These are phyloP conservation scores for Tolypocladium pustulatum DNA, from an alignment of 2,329 filamentous ascomycete genomes.

Conservation along the genomic window DNA sequence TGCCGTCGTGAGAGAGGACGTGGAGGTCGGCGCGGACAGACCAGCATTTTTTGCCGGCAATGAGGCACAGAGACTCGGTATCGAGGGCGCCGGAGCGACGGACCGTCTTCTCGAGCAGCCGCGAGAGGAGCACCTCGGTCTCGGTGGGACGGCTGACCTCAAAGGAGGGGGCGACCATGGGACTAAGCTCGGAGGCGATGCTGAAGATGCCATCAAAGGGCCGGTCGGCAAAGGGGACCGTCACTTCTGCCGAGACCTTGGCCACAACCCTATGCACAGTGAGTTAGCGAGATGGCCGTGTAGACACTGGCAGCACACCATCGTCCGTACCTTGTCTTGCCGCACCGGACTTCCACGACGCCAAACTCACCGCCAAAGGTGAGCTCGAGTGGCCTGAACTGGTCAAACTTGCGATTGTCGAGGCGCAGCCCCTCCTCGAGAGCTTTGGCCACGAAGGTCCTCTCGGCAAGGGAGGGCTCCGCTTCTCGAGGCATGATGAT, in stretches of 20 bases:
- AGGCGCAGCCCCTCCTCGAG: constrained; percentile 71
- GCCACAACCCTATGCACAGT: constrained; percentile 56
- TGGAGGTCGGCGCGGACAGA: constrained; percentile 85
- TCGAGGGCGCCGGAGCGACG: constrained; percentile 87
- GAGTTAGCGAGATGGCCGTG: not conserved
- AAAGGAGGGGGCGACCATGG: constrained; percentile 85
- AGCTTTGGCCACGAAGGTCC: constrained; percentile 73
- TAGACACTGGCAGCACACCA: constrained; percentile 1
- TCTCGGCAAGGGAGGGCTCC: constrained; percentile 82
- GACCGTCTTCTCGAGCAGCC: constrained; percentile 86
- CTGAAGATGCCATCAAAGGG: constrained; percentile 94
- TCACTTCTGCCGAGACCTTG: constrained; percentile 80
- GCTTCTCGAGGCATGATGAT: constrained; percentile 78
- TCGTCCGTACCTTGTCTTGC: constrained; percentile 67
- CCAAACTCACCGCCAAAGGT: constrained; percentile 87
- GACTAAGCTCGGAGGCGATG: constrained; percentile 81
- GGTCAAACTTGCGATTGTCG: constrained; percentile 72
- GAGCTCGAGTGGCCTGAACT: constrained; percentile 68
- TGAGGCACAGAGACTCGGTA: constrained; percentile 88
- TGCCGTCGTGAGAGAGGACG: constrained; percentile 83
- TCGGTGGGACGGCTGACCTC: constrained; percentile 78
- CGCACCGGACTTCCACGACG: constrained; percentile 74
- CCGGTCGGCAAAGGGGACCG: constrained; percentile 73
- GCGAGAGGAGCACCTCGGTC: constrained; percentile 74
- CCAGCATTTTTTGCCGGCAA: constrained; percentile 87